These are phyloP conservation scores for Fusarium decemcellulare DNA, from an alignment of 2,329 filamentous ascomycete species.

Conservation along the genomic window DNA sequence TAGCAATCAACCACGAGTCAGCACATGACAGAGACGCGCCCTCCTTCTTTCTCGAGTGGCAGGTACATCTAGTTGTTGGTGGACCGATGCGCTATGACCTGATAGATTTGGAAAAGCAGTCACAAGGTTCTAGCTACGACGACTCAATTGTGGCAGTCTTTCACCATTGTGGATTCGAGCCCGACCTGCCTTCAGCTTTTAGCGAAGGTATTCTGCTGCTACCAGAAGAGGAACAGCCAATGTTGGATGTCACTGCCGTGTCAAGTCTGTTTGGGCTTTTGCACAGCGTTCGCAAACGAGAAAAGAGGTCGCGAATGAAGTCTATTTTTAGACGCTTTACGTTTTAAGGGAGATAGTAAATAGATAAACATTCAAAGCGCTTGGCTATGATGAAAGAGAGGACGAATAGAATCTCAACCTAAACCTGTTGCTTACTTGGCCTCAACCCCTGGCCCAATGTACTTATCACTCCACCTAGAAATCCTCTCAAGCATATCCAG, in stretches of 20 bases:
- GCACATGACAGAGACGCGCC: too few species aligned
- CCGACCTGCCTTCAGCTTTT: background rate
- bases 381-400: too few species aligned
- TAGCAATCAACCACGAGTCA: background rate
- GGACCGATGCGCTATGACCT: slow-evolving; percentile 20
- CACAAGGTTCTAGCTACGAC: fast-evolving
- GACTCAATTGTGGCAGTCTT: slow-evolving; percentile 8
- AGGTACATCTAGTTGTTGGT: background rate
- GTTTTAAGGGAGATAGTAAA: background rate
- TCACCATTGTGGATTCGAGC: slow-evolving; percentile 21
- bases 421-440: background rate
- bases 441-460: slow-evolving; percentile 14
- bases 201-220: slow-evolving; percentile 12
- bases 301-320: background rate
- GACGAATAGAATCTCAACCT: too few species aligned
- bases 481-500: slow-evolving; percentile 37
- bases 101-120: background rate
- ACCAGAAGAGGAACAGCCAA: background rate
- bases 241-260: background rate
- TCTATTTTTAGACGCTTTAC: background rate
- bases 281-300: background rate
- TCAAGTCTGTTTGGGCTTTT: slow-evolving; percentile 19
- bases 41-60: slow-evolving; percentile 6
- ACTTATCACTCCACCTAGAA: slow-evolving; percentile 20
- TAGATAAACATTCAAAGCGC: too few species aligned